Evolutionary conservation across 371 early-diverging fungal species (phyloP).

Genomic region (Homolaphlyctis polyrhiza): DNA sequence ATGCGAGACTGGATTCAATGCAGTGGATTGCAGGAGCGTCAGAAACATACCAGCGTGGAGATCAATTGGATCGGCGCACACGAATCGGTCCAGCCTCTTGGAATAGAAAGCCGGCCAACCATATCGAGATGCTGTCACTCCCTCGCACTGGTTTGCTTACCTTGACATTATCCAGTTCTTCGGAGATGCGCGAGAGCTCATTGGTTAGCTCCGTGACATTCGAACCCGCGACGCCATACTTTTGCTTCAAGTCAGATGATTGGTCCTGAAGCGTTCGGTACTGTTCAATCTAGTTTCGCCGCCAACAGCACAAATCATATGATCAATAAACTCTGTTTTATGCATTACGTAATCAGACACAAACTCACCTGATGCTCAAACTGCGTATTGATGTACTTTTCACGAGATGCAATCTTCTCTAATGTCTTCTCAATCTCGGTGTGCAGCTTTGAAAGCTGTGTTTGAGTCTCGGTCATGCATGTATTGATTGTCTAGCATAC

Average conservation of each 20-base stretch:
- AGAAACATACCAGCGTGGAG: no score
- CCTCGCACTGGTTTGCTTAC: slow-evolving; percentile 14
- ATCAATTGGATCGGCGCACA: no score
- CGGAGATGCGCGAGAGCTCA: slow-evolving; percentile 36
- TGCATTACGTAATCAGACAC: no score
- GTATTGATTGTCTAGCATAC: slow-evolving; percentile 21
- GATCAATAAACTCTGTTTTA: neutral
- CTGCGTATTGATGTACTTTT: slow-evolving; percentile 53
- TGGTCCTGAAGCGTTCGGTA: slow-evolving; percentile 37
- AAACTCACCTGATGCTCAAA: slow-evolving; percentile 39
- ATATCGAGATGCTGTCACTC: no score
- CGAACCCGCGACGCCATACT: slow-evolving; percentile 31
- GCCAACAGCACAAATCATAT: neutral
- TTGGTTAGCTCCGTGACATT: slow-evolving; percentile 38
- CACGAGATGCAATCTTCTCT: slow-evolving; percentile 46
- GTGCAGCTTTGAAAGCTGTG: slow-evolving; percentile 31
- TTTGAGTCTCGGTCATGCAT: slow-evolving; percentile 25
- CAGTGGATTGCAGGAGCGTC: no score
- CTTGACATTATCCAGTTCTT: slow-evolving; percentile 48
- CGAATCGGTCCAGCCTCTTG: no score
- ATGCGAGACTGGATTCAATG: slow-evolving; percentile 30
- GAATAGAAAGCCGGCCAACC: no score
- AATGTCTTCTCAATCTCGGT: slow-evolving; percentile 43
- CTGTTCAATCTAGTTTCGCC: slow-evolving; percentile 47
- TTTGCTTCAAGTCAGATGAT: slow-evolving; percentile 38